A percentile compares a stretch with the other conserved stretches of the same genome.
Evolutionary conservation across 495 filamentous ascomycete genomes (phyloP).

Genomic region (Hypoxylon perforatum): DNA sequence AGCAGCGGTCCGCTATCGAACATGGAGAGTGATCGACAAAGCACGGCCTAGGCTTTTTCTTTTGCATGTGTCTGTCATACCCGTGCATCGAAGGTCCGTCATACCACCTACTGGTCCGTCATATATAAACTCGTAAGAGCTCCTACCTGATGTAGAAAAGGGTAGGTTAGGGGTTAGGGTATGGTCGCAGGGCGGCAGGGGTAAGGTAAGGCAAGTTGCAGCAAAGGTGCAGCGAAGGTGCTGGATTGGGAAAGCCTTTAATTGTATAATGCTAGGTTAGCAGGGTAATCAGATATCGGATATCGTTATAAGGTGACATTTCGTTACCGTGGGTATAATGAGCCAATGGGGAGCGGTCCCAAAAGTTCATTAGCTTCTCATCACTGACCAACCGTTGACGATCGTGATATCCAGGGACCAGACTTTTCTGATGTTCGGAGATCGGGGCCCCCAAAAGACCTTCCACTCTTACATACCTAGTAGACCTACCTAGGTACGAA

Average conservation of each 20-base stretch:
- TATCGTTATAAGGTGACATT: constrained; percentile 26
- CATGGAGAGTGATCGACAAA: constrained; percentile 14
- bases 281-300: not conserved
- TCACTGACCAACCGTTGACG: constrained; percentile 19
- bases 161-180: no score
- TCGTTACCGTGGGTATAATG: constrained; percentile 5
- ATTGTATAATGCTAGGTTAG: not conserved
- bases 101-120: not conserved
- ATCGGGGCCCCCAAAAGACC: no score
- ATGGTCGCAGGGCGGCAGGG: no score
- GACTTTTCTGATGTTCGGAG: constrained; percentile 9
- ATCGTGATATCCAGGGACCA: constrained; percentile 41
- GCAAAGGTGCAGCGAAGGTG: not conserved
- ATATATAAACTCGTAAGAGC: not conserved
- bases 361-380: constrained; percentile 11
- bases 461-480: no score
- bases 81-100: not conserved
- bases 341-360: constrained; percentile 18
- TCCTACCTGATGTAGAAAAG: not conserved
- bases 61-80: not conserved
- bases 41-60: not conserved
- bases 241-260: not conserved
- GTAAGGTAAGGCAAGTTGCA: not conserved
- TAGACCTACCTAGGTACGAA: no score
- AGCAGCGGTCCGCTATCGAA: constrained; percentile 13